Evolutionary conservation across 257 asterid genomes (phyloP), one percentile per base, ranked within the genome.

Genomic region (Gentiana dahurica): DNA sequence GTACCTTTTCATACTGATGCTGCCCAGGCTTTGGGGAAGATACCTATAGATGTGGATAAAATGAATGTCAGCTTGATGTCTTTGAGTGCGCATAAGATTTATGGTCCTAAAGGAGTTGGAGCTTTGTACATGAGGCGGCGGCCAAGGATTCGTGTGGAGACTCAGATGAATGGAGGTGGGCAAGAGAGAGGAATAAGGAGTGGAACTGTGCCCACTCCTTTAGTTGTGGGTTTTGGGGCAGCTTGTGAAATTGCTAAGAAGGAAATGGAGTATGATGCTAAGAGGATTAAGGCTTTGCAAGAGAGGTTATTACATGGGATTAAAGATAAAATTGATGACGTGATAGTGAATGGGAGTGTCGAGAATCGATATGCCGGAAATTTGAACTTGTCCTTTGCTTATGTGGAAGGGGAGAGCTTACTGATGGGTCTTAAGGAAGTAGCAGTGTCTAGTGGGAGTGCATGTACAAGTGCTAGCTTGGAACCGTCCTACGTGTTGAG

Each of bases 141-240:
- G 64, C 99, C 99, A 12, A 85, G 95, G 62, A 84, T 92, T 64
- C 73, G 99, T 13, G 99, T 92, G 43, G 97, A 88, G 76, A 81
- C 99, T 8, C 99, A 88, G 57, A 92, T 92, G 97, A 92, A 80
- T 63, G 99, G 99, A 2, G 99, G 99, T 50, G 99, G 99, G 34
- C 99, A 92, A 49, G 99, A 92, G 78, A 85, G 99, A 64, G 99
- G 99, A 53, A 88, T 92, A 37, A 77, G 99, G 73, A 92, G 99
- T 51, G 99, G 99, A 54, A 92, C 99, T 0, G 95, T 88, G 49
- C 97, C 97, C 0, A 80, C 99, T 1, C 95, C 99, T 0, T 67
- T 92, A 73, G 99, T 82, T 46, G 97, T 92, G 2, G 99, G 99
- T 38, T 88, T 92, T 60, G 99, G 99, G 2, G 85, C 89, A 39